Percentiles rank a stretch among this genome's conserved stretches.
Conservation (phyloP, 2,329 filamentous ascomycete species). For the Oidium heveae region DNA sequence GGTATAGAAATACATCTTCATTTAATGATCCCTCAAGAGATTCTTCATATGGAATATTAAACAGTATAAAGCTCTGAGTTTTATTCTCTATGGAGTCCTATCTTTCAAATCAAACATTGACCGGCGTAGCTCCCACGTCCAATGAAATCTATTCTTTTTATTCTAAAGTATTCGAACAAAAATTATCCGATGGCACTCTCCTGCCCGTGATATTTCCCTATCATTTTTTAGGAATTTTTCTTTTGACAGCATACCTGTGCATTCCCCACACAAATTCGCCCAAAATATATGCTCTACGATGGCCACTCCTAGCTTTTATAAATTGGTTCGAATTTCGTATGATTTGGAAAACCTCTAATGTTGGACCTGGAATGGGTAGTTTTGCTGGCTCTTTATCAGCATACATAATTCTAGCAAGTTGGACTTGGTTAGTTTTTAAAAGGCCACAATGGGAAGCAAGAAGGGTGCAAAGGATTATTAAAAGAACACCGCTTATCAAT, state of each 20-base stretch:
- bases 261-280: conserved; percentile 26
- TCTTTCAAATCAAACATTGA: conserved; percentile 7
- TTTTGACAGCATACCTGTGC: conserved; percentile 27
- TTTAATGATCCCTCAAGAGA: too few species aligned
- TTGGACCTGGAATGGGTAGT: conserved; percentile 26
- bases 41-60: too few species aligned
- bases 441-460: conserved; percentile 30
- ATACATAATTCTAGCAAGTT: conserved; percentile 25
- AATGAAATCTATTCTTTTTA: conserved; percentile 13
- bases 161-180: conserved; percentile 16
- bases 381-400: conserved; percentile 22
- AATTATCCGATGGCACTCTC: conserved; percentile 16
- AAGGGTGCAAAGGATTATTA: conserved; percentile 13
- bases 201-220: conserved; percentile 30
- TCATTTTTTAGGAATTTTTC: conserved; percentile 20
- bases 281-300: conserved; percentile 25
- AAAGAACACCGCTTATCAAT: too few species aligned
- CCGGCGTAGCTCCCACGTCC: conserved; percentile 4
- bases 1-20: too few species aligned
- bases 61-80: too few species aligned
- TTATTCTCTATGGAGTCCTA: conserved; percentile 3
- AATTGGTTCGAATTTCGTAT: conserved; percentile 20
- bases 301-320: conserved; percentile 22
- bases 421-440: conserved; percentile 26
- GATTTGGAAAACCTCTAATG: conserved; percentile 20